Percentiles rank a stretch among this genome's conserved stretches.
phyloP scores from a whole-genome alignment of 371 early-diverging fungal genomes.

The Apophysomyces elegans region DNA sequence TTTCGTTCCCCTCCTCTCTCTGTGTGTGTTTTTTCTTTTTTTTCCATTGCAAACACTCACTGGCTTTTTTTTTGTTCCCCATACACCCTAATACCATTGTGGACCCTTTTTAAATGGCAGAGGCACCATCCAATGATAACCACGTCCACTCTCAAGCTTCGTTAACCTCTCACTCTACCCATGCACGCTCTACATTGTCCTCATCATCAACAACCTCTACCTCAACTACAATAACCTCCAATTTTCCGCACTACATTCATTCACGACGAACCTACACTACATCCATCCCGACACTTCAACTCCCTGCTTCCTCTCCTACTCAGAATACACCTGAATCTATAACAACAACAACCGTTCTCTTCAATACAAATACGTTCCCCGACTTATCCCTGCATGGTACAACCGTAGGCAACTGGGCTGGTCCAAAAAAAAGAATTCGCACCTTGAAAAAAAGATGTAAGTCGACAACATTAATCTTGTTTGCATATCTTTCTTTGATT shows the following conservation, averaged over 20 bases:
- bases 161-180: background rate
- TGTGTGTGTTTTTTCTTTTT: constrained; percentile 2
- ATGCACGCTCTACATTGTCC: background rate
- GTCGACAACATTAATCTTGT: background rate
- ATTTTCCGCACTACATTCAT: constrained; percentile 9
- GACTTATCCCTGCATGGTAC: constrained; percentile 12
- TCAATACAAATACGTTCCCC: constrained; percentile 8
- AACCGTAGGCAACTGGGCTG: constrained; percentile 7
- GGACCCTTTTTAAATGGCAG: constrained; percentile 1
- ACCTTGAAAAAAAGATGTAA: constrained; percentile 1
- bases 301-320: background rate
- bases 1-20: background rate
- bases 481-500: too few species aligned
- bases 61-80: background rate
- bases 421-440: constrained; percentile 9
- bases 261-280: constrained; percentile 1
- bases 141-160: background rate
- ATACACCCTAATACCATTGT: background rate
- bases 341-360: background rate
- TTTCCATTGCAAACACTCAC: background rate
- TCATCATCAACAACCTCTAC: constrained; percentile 7
- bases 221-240: background rate
- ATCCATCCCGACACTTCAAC: constrained; percentile 6
- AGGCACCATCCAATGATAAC: constrained; percentile 5
- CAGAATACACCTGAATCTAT: background rate